These are phyloP conservation scores for Guillardia theta DNA, from an alignment of 78 protist species.

Conservation along the genomic window DNA sequence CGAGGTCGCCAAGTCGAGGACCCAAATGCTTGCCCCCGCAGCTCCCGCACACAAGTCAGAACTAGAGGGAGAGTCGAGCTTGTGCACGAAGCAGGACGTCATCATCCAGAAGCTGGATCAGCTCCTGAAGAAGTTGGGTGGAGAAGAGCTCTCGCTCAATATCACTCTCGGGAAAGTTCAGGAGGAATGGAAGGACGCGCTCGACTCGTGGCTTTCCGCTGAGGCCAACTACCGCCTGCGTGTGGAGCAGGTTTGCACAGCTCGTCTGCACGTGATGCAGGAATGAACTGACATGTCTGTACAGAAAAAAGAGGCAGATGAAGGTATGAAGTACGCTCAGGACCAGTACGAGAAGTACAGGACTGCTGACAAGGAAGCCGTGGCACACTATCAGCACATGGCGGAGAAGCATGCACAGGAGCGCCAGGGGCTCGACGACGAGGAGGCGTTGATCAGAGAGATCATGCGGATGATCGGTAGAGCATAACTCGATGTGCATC, in stretches of 20 bases:
- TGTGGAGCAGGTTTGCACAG: background rate
- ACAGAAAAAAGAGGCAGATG: background rate
- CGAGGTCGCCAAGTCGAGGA: no score
- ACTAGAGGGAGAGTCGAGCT: no score
- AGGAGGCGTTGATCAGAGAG: background rate
- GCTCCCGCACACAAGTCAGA: no score
- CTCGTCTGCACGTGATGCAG: no score
- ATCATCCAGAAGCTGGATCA: background rate
- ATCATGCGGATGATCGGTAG: constrained; percentile 10
- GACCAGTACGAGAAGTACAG: background rate
- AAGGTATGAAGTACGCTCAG: background rate
- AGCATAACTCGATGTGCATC: no score
- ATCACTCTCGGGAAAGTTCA: background rate
- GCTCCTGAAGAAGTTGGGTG: background rate
- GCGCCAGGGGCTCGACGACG: background rate
- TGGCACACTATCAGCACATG: background rate
- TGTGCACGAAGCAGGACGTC: constrained; percentile 8
- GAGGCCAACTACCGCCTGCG: background rate
- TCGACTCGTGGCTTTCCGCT: background rate
- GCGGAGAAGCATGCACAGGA: background rate
- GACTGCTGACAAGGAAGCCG: background rate
- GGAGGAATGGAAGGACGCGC: background rate
- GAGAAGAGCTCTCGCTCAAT: background rate
- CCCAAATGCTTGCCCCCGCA: no score
- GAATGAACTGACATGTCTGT: no score